Conservation (phyloP, 441 rosid genomes). For the Bruguiera hainesii region DNA sequence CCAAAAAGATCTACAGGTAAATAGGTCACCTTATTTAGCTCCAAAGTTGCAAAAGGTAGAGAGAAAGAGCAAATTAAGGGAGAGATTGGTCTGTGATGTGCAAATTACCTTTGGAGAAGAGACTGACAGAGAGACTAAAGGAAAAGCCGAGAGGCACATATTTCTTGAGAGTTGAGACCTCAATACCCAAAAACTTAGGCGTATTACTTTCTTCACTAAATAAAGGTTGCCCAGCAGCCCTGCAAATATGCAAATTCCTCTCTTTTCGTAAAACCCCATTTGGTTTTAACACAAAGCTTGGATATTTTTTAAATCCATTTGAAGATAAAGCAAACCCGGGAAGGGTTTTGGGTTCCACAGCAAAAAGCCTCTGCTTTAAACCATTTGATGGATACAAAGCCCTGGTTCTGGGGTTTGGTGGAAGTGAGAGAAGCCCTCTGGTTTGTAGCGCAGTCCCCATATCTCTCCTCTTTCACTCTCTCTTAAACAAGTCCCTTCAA, state of each 20-base stretch:
- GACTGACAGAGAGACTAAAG: background rate
- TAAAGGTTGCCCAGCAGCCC: slow-evolving; percentile 58
- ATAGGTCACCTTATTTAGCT: too few relatives aligned
- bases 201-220: slow-evolving; percentile 35
- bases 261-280: slow-evolving; percentile 39
- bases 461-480: slow-evolving; percentile 10
- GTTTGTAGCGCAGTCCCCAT: slow-evolving; percentile 75
- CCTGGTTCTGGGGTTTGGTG: slow-evolving; percentile 54
- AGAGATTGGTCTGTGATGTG: too few relatives aligned
- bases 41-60: too few relatives aligned
- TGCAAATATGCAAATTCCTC: slow-evolving; percentile 48
- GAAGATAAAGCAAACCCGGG: slow-evolving; percentile 57
- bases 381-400: slow-evolving; percentile 57
- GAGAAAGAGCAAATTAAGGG: too few relatives aligned
- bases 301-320: slow-evolving; percentile 38
- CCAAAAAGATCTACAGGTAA: too few relatives aligned
- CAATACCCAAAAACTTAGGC: slow-evolving; percentile 73
- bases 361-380: slow-evolving; percentile 65
- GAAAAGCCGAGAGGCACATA: slow-evolving; percentile 47
- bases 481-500: slow-evolving; percentile 1
- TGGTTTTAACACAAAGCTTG: slow-evolving; percentile 39
- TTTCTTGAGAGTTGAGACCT: slow-evolving; percentile 61
- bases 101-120: slow-evolving; percentile 22
- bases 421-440: slow-evolving; percentile 71
- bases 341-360: slow-evolving; percentile 43